Percentiles rank a stretch among this genome's conserved stretches.
phyloP scores from a whole-genome alignment of 2,329 filamentous ascomycete species.

The Orbilia javanica region DNA sequence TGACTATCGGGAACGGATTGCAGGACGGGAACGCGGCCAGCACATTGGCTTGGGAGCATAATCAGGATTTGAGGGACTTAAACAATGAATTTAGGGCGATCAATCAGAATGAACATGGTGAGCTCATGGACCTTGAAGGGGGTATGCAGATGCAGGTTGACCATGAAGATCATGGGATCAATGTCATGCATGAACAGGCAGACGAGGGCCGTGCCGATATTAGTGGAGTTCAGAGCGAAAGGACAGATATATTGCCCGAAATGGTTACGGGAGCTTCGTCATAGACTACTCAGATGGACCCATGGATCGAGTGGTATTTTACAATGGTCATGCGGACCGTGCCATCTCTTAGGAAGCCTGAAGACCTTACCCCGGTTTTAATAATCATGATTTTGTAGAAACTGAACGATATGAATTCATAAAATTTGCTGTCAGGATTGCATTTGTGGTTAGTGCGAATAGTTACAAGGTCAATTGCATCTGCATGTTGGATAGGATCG shows the following conservation, averaged over 20 bases:
- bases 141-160: conserved; percentile 8
- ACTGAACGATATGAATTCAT: conserved; percentile 2
- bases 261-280: conserved; percentile 6
- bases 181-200: conserved; percentile 11
- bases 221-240: conserved; percentile 6
- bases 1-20: neutral
- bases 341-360: conserved; percentile 22
- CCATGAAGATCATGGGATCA: conserved; percentile 11
- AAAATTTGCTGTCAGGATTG: neutral
- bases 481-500: conserved; percentile 1
- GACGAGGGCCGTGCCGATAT: conserved; percentile 11
- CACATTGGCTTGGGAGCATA: conserved; percentile 46
- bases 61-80: conserved; percentile 55
- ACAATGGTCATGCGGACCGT: conserved; percentile 23
- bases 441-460: conserved; percentile 1
- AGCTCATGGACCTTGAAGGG: conserved; percentile 29
- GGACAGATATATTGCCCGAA: conserved; percentile 7
- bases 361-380: neutral
- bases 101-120: conserved; percentile 1
- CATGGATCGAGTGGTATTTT: neutral
- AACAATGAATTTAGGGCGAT: conserved; percentile 45
- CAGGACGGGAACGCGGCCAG: conserved; percentile 7
- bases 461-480: neutral
- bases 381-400: neutral
- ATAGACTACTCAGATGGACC: neutral